phyloP scores from a whole-genome alignment of 805 yeast genomes.

The Yarrowia alimentaria region DNA sequence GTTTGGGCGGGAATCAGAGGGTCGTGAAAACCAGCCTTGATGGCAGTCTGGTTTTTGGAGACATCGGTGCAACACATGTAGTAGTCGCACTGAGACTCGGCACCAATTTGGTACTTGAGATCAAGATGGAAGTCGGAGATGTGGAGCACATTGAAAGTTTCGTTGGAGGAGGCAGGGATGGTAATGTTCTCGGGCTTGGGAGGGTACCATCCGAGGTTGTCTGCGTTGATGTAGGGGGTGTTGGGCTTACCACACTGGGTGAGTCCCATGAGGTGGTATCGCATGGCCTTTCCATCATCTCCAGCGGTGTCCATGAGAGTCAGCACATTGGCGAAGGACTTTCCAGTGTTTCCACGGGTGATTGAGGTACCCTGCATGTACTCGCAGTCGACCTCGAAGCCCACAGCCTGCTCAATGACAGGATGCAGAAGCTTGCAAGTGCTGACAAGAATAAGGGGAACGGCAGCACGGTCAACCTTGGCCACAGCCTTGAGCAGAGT shows the following conservation, averaged over 20 bases:
- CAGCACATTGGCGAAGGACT: constrained; percentile 50
- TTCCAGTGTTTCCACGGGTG: constrained; percentile 14
- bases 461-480: background rate
- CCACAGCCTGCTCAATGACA: constrained; percentile 5
- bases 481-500: constrained; percentile 14
- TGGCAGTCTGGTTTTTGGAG: constrained; percentile 26
- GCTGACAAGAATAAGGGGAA: constrained; percentile 7
- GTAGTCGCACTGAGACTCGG: constrained; percentile 45
- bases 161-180: constrained; percentile 32
- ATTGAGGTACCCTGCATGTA: constrained; percentile 12
- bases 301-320: constrained; percentile 52
- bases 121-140: constrained; percentile 66
- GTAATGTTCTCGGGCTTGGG: constrained; percentile 40
- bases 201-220: constrained; percentile 45
- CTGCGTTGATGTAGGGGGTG: constrained; percentile 50
- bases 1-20: constrained; percentile 55
- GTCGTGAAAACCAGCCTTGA: constrained; percentile 3
- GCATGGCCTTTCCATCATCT: constrained; percentile 56
- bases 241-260: constrained; percentile 48
- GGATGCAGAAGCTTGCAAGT: constrained; percentile 9
- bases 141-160: constrained; percentile 61
- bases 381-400: constrained; percentile 3
- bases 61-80: constrained; percentile 58
- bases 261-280: constrained; percentile 51
- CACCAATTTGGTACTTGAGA: constrained; percentile 48